Conservation (phyloP, 1,139 yeast species). For the Candida sanyaensis region DNA sequence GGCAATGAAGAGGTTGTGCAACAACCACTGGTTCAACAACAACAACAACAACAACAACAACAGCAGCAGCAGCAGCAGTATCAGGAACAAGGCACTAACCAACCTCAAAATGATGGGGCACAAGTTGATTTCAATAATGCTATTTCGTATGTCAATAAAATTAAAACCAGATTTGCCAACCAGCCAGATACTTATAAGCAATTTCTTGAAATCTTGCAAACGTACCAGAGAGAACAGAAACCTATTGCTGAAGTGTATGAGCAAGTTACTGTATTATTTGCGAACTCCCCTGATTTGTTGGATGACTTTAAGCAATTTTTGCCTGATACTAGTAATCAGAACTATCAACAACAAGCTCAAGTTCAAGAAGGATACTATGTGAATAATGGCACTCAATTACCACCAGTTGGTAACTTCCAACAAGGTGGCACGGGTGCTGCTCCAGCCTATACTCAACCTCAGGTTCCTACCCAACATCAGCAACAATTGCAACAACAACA, state of each 20-base stretch:
- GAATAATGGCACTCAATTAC: slow-evolving; percentile 57
- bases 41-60: slow-evolving; percentile 20
- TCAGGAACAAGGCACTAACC: slow-evolving; percentile 21
- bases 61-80: slow-evolving; percentile 16
- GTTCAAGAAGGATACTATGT: slow-evolving; percentile 18
- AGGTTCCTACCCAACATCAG: slow-evolving; percentile 1
- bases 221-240: slow-evolving; percentile 93
- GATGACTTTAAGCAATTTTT: slow-evolving; percentile 94
- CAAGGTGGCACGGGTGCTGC: slow-evolving; percentile 48
- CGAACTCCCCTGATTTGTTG: slow-evolving; percentile 89
- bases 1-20: slow-evolving; percentile 16
- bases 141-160: slow-evolving; percentile 91
- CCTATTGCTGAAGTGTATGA: slow-evolving; percentile 94
- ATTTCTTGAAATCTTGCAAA: slow-evolving; percentile 90
- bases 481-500: background rate
- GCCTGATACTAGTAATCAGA: slow-evolving; percentile 76
- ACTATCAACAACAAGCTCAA: slow-evolving; percentile 18
- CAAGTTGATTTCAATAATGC: slow-evolving; percentile 98
- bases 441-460: slow-evolving; percentile 12
- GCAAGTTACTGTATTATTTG: slow-evolving; percentile 85
- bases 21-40: slow-evolving; percentile 14
- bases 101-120: slow-evolving; percentile 51
- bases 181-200: slow-evolving; percentile 97
- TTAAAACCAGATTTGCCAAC: slow-evolving; percentile 87
- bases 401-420: slow-evolving; percentile 95